Conservation (phyloP, 164 flowering plant species). For the Sedum album region DNA sequence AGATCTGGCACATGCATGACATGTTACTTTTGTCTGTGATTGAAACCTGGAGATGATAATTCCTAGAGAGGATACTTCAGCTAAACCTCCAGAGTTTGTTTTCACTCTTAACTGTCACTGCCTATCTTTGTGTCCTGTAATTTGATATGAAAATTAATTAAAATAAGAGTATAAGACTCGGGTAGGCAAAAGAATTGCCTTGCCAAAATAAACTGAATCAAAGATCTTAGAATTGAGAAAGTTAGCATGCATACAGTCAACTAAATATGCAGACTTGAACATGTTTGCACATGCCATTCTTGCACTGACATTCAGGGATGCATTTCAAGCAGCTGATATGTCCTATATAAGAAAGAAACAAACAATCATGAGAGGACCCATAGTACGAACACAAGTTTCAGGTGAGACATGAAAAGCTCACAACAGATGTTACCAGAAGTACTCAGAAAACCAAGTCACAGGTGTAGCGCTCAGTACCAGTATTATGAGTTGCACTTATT, state of each 20-base stretch:
- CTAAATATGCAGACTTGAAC: neutral
- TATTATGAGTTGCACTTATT: neutral
- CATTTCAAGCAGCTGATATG: neutral
- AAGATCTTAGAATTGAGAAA: neutral
- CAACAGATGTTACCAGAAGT: neutral
- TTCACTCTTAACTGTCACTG: neutral
- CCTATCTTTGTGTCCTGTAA: neutral
- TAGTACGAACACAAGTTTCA: conserved; percentile 1
- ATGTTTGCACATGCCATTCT: neutral
- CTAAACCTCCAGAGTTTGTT: neutral
- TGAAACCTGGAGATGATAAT: neutral
- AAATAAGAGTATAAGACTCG: neutral
- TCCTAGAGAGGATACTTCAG: neutral
- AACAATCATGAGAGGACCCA: neutral
- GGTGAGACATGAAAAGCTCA: neutral
- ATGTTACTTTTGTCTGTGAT: conserved; percentile 8
- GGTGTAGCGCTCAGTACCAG: neutral
- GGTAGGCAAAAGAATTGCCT: neutral
- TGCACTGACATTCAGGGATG: neutral
- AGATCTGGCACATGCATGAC: conserved; percentile 10
- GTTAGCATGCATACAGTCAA: neutral
- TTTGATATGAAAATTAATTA: neutral
- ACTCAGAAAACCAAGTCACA: neutral
- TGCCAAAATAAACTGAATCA: neutral
- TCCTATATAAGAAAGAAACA: neutral